Evolutionary conservation across 2,329 filamentous ascomycete species (phyloP), one percentile per base, ranked within the genome.

Genomic region (Acrodontium crateriforme): DNA sequence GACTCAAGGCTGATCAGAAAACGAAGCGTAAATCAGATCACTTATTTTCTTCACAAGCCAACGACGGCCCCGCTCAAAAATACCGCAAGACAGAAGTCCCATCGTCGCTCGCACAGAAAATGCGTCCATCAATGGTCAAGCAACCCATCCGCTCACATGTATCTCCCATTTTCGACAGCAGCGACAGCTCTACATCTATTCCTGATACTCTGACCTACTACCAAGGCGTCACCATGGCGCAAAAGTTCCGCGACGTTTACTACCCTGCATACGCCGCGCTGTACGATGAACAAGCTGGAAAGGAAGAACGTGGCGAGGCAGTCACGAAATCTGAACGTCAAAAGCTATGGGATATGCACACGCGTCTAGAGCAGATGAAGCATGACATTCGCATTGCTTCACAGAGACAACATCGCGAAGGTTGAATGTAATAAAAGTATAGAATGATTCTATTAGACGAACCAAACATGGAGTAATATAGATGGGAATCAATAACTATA

Each of bases 251-350:
- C 22, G 69, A 71, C 43, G 55, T 55, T 29, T 65, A 64, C 36
- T 74, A 75, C 42, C 63, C 63, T 18, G 62, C 60, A 31, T 76
- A 77, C 41, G 60, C 62, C 39, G 51, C 60, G 41, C 47, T 73
- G 40, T 69, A 74, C 46, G 63, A 65, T 42, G 47, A 53, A 37
- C 41, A 61, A 35, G 49, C 47, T 1, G 54, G 55, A n/a, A 49
- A 43, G 30, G 39, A 45, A 35, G 32, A 27, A 18, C 38, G 38
- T n/a, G 44, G 49, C 8, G 49, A 50, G 37, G 32, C 13, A 13
- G 44, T 52, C 6, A 35, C 35, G 4, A 32, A 35, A 23, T 42
- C 59, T 13, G 65, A 74, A 40, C 50, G 69, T 34, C 59, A 65
- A 23, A 56, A 61, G 32, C 44, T 75, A 29, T 60, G 63, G 43